Evolutionary conservation across 1,139 yeast species (phyloP).

Genomic region (Saccharomyces hybrid): DNA sequence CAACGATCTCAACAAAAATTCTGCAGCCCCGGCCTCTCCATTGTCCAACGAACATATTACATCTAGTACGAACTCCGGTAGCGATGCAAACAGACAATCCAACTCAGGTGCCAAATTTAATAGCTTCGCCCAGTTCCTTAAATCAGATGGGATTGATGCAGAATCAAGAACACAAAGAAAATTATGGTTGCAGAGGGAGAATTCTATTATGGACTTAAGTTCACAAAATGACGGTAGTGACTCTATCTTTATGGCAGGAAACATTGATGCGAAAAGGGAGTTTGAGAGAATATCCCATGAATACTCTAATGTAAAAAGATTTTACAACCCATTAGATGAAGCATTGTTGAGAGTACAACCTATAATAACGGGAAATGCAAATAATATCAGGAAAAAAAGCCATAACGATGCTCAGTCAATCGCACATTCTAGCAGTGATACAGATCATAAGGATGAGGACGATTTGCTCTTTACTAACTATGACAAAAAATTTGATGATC

Average conservation of each 20-base stretch:
- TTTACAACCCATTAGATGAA: constrained; percentile 60
- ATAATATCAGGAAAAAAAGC: constrained; percentile 2
- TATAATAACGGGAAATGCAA: constrained; percentile 11
- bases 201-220: constrained; percentile 52
- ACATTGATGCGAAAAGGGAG: constrained; percentile 61
- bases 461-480: not conserved
- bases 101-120: constrained; percentile 20
- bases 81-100: constrained; percentile 3
- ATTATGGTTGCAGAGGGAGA: constrained; percentile 76
- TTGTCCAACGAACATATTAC: not conserved
- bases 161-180: constrained; percentile 76
- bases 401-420: constrained; percentile 3
- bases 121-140: constrained; percentile 34
- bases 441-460: constrained; percentile 3
- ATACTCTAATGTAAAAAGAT: constrained; percentile 59
- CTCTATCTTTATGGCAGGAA: constrained; percentile 39
- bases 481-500: constrained; percentile 16
- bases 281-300: constrained; percentile 71
- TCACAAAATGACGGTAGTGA: constrained; percentile 27
- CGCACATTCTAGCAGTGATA: constrained; percentile 2
- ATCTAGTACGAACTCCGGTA: not conserved
- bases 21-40: constrained; percentile 3
- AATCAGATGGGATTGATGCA: constrained; percentile 32
- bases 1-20: constrained; percentile 5
- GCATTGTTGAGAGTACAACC: constrained; percentile 43